Base-by-base conservation (phyloP, 2,329 filamentous ascomycete species). In the Ascochyta lentis region DNA sequence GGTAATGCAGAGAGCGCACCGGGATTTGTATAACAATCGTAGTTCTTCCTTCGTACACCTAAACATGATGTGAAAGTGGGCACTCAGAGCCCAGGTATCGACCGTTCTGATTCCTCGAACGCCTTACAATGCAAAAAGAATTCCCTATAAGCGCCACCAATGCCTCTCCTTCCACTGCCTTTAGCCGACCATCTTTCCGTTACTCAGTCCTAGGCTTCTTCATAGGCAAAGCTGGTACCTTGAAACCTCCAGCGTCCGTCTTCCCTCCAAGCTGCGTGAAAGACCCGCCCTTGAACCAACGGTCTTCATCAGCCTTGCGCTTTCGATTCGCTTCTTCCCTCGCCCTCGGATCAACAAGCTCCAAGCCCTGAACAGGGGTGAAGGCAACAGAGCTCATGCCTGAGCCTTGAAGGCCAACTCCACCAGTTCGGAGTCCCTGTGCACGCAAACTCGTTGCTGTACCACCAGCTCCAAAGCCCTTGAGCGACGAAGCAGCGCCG, bases 271-370 rank as follows among this genome's bases (percentile, higher is more conserved):
- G 85, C 75, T 97, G 93, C 8, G 95, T 97, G 71, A 99, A 99
- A 0, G 91, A 93, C n/a, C 95, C 95, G 42, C 92, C 91, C 77
- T 95, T 96, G 81, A 99, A 99, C 89, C 92, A 99, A 34, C 92
- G 83, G 72, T 98, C 94, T 73, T 96, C 92, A 61, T 98, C 95
- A 0, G 92, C 93, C 74, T 96, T 96, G 61, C 92, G 83, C 81
- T 98, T 98, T 67, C 92, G 85, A 71, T 85, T 92, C 74, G 96
- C 84, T 79, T 97, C 92, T 7, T 91, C 90, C 65, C 92, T 88
- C 54, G 90, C 86, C 80, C 95, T 96, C 22, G 95, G 95, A 74
- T 98, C 94, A 6, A 98, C 93, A 12, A 99, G 84, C 79, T 99
- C 94, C 35, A 99, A 82, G 2, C 95, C 95, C 72, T 98, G 95